phyloP scores from a whole-genome alignment of 1,284 basidiomycete genomes.

The Moesziomyces sp. region DNA sequence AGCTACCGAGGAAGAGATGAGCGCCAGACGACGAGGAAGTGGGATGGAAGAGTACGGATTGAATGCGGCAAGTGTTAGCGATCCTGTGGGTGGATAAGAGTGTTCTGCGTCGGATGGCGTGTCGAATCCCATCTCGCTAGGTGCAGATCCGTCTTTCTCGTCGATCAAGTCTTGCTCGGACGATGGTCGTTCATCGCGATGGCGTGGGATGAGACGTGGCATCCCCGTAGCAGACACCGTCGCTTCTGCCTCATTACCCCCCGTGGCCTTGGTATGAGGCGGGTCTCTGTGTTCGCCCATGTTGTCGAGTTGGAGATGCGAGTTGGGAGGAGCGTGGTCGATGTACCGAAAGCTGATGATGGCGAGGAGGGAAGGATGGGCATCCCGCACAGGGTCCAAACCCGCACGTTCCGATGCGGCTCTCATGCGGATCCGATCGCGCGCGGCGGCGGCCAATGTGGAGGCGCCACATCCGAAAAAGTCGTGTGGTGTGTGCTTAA shows the following conservation, averaged over 20 bases:
- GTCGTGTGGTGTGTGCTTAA: no score
- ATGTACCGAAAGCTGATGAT: no score
- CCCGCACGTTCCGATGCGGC: no score
- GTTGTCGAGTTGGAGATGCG: no score
- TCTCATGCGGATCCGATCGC: no score
- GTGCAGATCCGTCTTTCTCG: constrained; percentile 34
- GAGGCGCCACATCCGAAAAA: no score
- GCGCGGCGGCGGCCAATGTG: no score
- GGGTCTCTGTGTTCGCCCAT: constrained; percentile 9
- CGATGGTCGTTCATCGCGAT: constrained; percentile 28
- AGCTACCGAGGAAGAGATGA: constrained; percentile 80
- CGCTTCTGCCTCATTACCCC: constrained; percentile 34
- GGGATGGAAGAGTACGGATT: constrained; percentile 47
- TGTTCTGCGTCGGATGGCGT: constrained; percentile 10
- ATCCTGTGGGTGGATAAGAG: constrained; percentile 54
- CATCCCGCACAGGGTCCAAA: no score
- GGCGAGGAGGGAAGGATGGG: no score
- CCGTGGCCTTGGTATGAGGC: constrained; percentile 17
- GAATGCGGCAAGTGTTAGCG: constrained; percentile 58
- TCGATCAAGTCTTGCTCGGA: constrained; percentile 23
- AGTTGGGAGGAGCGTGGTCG: no score
- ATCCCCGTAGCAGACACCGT: constrained; percentile 58
- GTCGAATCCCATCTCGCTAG: constrained; percentile 23
- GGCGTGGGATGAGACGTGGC: constrained; percentile 50
- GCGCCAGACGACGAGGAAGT: constrained; percentile 37